Conservation (phyloP, 202 grass and related monocot genomes). For the Brachypodium distachyon region DNA sequence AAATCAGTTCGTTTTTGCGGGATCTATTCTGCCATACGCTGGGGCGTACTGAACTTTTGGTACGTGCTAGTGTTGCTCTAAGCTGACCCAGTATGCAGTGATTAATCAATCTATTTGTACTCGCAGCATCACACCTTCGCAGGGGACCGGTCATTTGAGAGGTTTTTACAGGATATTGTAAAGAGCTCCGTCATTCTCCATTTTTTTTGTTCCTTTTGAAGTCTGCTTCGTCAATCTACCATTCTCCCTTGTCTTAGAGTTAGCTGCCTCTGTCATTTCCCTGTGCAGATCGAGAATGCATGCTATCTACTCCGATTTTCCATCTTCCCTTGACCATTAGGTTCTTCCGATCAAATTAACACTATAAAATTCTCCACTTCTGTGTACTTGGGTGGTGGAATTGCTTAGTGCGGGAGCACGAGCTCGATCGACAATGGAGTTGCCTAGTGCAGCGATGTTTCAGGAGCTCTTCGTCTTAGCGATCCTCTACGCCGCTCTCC, state of each 20-base stretch:
- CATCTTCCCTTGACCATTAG: no score
- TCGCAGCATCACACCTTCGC: no score
- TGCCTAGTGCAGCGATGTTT: not conserved
- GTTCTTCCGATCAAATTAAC: not conserved
- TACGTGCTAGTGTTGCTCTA: no score
- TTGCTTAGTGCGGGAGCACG: not conserved
- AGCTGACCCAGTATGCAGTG: no score
- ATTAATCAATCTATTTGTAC: no score
- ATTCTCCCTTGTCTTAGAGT: not conserved
- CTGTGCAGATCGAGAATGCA: not conserved
- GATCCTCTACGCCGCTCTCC: not conserved
- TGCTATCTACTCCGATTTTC: not conserved
- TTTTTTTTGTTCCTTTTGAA: slow-evolving; percentile 41
- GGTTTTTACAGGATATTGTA: no score
- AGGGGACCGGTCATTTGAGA: no score
- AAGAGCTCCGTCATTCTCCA: no score
- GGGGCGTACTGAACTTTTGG: no score
- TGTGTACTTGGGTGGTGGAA: no score
- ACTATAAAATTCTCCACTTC: not conserved
- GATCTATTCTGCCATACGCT: no score
- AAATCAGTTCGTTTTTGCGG: no score
- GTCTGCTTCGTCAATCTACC: not conserved
- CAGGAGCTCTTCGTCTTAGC: not conserved
- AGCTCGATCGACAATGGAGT: not conserved
- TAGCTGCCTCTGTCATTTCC: not conserved